Evolutionary conservation across 139 green algal genomes (phyloP), one percentile per base, ranked within the genome.

Genomic region (Chlorella sp.): DNA sequence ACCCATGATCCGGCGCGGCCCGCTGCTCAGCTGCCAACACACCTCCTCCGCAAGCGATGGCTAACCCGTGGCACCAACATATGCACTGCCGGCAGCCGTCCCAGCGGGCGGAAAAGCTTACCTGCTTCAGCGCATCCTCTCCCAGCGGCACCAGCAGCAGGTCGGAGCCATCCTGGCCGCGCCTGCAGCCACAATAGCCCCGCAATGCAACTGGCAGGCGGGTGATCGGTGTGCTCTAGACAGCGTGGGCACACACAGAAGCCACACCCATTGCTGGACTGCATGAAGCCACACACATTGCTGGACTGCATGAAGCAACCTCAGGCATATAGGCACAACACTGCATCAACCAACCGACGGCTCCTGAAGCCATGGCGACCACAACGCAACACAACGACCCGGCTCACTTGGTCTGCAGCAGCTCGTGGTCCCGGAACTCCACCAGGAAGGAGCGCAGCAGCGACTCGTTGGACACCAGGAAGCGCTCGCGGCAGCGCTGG

Each of bases 361-460:
- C n/a, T n/a, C n/a, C n/a, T n/a, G n/a, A n/a, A n/a, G n/a, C n/a
- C n/a, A n/a, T n/a, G n/a, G n/a, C n/a, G n/a, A n/a, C n/a, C n/a
- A n/a, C n/a, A n/a, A n/a, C n/a, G n/a, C 56, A 68, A 20, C 73
- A 30, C 73, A 24, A 60, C 24, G 46, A 8, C 51, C 9, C 51
- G 24, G 26, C 73, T 54, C 62, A 90, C 88, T 87, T 86, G 1
- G 85, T 87, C 11, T 76, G 56, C 34, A 98, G 76, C 44, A 98
- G 81, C 78, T 96, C 84, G 79, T 98, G 95, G 80, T 98, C 95
- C 43, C 78, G 69, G 87, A 98, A 99, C 92, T 99, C 96, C 19
- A 89, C 92, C 16, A 99, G 90, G 85, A 96, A 91, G 0, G 83
- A 80, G 26, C 89, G 89, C 38, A 99, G 90, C 16, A 90, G 89